phyloP scores from a whole-genome alignment of 306 rosid genomes.

The Urtica urens region DNA sequence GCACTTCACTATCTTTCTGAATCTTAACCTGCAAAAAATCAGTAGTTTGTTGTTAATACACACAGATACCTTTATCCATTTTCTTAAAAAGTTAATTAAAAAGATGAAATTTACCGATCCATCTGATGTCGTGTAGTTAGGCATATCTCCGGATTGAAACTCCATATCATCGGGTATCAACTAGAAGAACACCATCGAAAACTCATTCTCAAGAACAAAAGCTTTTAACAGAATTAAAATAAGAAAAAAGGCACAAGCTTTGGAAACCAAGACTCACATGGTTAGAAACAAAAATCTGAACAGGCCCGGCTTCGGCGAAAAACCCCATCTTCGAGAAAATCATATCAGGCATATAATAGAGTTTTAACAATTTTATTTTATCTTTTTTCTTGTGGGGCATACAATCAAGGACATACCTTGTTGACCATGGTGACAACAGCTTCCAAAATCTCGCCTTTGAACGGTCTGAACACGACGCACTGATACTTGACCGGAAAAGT shows the following conservation, averaged over 20 bases:
- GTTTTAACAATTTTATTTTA: too few species aligned
- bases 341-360: too few species aligned
- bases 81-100: neutral
- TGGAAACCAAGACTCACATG: slow-evolving; percentile 48
- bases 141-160: slow-evolving; percentile 88
- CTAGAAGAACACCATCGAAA: slow-evolving; percentile 22
- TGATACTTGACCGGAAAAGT: slow-evolving; percentile 92
- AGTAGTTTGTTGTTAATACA: slow-evolving; percentile 13
- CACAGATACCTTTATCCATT: neutral
- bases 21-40: slow-evolving; percentile 69
- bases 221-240: neutral
- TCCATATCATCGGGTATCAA: slow-evolving; percentile 99
- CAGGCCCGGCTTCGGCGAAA: slow-evolving; percentile 98
- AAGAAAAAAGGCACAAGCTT: neutral
- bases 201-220: neutral
- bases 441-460: slow-evolving; percentile 91
- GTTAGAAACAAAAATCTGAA: slow-evolving; percentile 91
- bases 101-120: slow-evolving; percentile 59
- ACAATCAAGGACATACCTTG: slow-evolving; percentile 41
- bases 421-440: slow-evolving; percentile 96
- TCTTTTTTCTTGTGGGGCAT: too few species aligned
- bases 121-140: slow-evolving; percentile 92
- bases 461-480: slow-evolving; percentile 94
- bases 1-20: slow-evolving; percentile 95
- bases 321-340: slow-evolving; percentile 63